Percentiles rank a stretch among this genome's conserved stretches.
Evolutionary conservation across 192 early-diverging fungal species (phyloP).

Genomic region (Coemansia sp.): DNA sequence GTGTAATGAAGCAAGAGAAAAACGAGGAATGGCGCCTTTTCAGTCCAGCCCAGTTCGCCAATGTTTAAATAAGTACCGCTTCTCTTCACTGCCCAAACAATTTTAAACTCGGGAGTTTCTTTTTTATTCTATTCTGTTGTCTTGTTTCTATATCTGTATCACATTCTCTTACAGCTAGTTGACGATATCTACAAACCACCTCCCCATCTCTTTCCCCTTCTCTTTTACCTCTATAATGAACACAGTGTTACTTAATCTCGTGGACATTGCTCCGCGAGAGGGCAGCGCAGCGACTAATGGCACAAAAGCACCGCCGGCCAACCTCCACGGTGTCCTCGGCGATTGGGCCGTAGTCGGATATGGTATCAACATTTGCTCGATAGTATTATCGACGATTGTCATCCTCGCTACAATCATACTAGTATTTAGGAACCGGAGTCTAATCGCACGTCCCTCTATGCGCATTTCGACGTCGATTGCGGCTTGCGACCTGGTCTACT

Average conservation of each 20-base stretch:
- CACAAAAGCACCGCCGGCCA: neutral
- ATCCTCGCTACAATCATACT: conserved; percentile 13
- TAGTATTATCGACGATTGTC: conserved; percentile 28
- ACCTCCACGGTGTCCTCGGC: conserved; percentile 36
- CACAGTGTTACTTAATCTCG: neutral
- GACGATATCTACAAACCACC: neutral
- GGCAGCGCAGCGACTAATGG: neutral
- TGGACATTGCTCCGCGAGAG: neutral
- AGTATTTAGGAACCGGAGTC: neutral
- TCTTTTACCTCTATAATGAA: neutral
- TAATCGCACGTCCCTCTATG: conserved; percentile 19
- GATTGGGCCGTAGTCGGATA: conserved; percentile 47
- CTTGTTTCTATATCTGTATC: neutral
- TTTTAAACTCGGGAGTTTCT: conserved; percentile 4
- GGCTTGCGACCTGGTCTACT: conserved; percentile 39
- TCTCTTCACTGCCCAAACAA: neutral
- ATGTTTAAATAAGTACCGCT: neutral
- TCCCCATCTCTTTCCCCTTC: too few species aligned
- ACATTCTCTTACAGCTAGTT: neutral
- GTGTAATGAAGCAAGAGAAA: neutral
- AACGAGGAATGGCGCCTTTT: neutral
- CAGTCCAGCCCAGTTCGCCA: neutral
- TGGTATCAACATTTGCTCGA: conserved; percentile 42
- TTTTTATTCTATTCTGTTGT: too few species aligned
- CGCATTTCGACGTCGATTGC: conserved; percentile 39